Evolutionary conservation across 2,329 filamentous ascomycete species (phyloP).

Genomic region (Aureobasidium sp.): DNA sequence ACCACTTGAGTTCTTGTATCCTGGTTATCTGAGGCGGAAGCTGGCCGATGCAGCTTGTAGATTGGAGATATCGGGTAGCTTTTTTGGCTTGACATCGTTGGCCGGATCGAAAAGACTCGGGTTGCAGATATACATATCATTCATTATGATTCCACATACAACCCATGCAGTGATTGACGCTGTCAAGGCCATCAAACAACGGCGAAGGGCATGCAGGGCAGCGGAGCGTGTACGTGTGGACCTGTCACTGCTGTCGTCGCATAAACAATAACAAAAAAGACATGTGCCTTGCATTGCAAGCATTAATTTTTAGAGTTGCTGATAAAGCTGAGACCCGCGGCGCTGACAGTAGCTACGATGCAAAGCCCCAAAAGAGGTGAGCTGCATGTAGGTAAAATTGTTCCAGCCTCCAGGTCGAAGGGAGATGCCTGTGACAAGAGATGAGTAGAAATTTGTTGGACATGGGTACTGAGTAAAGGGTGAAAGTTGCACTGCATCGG

Average conservation of each 20-base stretch:
- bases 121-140: background rate
- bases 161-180: conserved; percentile 1
- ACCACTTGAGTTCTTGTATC: background rate
- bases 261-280: background rate
- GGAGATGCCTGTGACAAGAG: background rate
- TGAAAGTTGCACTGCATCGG: conserved; percentile 1
- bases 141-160: background rate
- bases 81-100: conserved; percentile 1
- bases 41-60: conserved; percentile 1
- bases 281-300: conserved; percentile 6
- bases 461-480: background rate
- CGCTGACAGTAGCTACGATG: too few relatives aligned
- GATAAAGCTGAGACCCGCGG: background rate
- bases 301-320: background rate
- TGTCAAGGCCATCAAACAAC: conserved; percentile 1
- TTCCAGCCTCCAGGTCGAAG: background rate
- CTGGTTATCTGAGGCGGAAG: background rate
- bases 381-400: conserved; percentile 1
- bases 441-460: background rate
- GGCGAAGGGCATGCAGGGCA: background rate
- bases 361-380: background rate
- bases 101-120: background rate
- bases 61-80: background rate
- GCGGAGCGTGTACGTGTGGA: background rate
- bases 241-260: background rate